phyloP scores from a whole-genome alignment of 306 rosid genomes.

The Cicer arietinum region DNA sequence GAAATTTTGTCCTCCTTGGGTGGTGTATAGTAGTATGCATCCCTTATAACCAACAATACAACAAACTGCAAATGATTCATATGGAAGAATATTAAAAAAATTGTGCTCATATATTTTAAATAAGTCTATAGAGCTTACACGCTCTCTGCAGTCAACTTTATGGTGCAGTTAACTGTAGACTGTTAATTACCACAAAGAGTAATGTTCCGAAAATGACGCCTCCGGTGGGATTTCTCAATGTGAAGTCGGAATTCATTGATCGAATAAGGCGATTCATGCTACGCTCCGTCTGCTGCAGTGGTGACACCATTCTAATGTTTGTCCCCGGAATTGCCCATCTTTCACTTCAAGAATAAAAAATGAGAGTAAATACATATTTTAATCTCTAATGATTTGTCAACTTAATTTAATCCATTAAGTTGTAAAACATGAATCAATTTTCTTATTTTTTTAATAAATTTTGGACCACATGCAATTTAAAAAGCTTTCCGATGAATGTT shows the following conservation, averaged over 20 bases:
- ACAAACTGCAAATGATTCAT: conserved; percentile 30
- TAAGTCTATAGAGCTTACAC: neutral
- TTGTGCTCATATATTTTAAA: neutral
- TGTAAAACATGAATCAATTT: too few relatives aligned
- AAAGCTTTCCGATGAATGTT: too few relatives aligned
- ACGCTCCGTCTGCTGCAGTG: neutral
- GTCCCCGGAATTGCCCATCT: neutral
- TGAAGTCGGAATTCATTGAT: conserved; percentile 14
- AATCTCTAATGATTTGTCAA: too few relatives aligned
- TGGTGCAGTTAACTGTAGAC: too few relatives aligned
- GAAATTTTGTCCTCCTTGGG: conserved; percentile 18
- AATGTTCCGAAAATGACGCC: conserved; percentile 17
- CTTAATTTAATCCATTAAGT: too few relatives aligned
- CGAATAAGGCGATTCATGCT: neutral
- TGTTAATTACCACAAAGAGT: conserved; percentile 34
- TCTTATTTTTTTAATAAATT: too few relatives aligned
- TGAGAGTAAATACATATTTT: too few relatives aligned
- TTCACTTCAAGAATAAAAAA: conserved; percentile 14
- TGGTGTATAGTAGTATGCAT: conserved; percentile 17
- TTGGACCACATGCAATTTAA: too few relatives aligned
- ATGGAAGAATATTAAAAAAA: neutral
- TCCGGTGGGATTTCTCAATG: neutral
- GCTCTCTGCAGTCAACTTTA: too few relatives aligned
- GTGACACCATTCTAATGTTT: conserved; percentile 11
- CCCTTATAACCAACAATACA: conserved; percentile 17